phyloP scores from a whole-genome alignment of 148 eudicot genomes.

The Cornus florida region DNA sequence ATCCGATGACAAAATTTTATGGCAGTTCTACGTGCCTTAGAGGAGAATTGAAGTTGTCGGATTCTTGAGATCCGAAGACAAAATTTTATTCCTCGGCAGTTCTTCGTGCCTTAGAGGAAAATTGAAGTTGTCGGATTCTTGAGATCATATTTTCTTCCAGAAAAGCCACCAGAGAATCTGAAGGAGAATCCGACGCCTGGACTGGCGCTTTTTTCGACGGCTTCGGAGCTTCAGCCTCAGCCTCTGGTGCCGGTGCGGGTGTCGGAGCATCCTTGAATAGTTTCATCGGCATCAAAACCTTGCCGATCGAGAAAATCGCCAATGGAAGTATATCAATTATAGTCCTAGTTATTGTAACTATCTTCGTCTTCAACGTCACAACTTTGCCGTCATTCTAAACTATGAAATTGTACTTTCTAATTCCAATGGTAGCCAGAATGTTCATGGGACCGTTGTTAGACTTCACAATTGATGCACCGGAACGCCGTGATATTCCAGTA shows the following conservation, averaged over 20 bases:
- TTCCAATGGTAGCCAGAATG: slow-evolving; percentile 88
- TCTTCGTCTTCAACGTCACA: slow-evolving; percentile 63
- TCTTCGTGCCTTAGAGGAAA: too few species aligned
- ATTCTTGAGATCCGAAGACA: too few species aligned
- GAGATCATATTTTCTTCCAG: slow-evolving; percentile 39
- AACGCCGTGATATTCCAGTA: slow-evolving; percentile 70
- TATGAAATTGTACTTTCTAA: slow-evolving; percentile 52
- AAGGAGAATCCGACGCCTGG: slow-evolving; percentile 49
- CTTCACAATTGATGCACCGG: slow-evolving; percentile 68
- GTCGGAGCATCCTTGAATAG: slow-evolving; percentile 57
- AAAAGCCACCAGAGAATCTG: slow-evolving; percentile 52
- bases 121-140: too few species aligned
- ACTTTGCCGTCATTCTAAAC: slow-evolving; percentile 81
- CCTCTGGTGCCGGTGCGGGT: slow-evolving; percentile 69
- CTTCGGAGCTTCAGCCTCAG: slow-evolving; percentile 41
- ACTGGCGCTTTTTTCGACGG: slow-evolving; percentile 43
- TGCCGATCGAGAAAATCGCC: slow-evolving; percentile 56
- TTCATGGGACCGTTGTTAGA: slow-evolving; percentile 81
- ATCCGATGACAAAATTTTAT: too few species aligned
- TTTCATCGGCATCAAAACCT: slow-evolving; percentile 76
- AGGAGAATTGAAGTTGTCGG: too few species aligned
- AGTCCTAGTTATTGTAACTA: slow-evolving; percentile 58
- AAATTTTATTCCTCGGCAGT: too few species aligned
- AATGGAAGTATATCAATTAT: slow-evolving; percentile 71
- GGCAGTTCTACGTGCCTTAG: too few species aligned